phyloP scores from a whole-genome alignment of 2,329 filamentous ascomycete genomes.

The Alternaria dauci region DNA sequence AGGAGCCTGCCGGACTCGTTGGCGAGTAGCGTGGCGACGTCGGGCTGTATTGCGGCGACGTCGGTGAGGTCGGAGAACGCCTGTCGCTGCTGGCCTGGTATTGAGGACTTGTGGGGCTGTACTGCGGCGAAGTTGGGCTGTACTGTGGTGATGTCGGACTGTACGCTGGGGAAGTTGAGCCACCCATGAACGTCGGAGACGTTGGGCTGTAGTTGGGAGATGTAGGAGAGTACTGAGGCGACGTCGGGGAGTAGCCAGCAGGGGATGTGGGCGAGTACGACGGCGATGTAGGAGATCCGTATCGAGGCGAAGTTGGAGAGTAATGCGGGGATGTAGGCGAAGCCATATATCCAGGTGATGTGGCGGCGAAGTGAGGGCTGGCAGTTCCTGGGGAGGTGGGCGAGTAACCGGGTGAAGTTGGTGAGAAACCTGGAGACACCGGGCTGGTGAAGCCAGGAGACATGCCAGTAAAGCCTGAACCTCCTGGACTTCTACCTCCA shows the following conservation, averaged over 20 bases:
- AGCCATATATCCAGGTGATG: slow-evolving; percentile 62
- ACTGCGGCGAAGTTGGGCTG: slow-evolving; percentile 71
- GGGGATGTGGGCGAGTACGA: slow-evolving; percentile 65
- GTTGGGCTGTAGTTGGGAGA: slow-evolving; percentile 61
- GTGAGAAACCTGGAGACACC: slow-evolving; percentile 58
- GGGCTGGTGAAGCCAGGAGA: slow-evolving; percentile 50
- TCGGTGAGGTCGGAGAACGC: slow-evolving; percentile 58
- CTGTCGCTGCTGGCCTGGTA: slow-evolving; percentile 64
- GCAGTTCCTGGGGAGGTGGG: slow-evolving; percentile 74
- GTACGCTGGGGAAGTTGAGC: slow-evolving; percentile 60
- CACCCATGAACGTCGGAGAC: slow-evolving; percentile 28
- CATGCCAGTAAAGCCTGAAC: slow-evolving; percentile 58
- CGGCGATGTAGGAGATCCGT: slow-evolving; percentile 58
- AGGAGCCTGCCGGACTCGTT: slow-evolving; percentile 47
- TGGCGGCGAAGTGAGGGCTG: slow-evolving; percentile 62
- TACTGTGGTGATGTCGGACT: slow-evolving; percentile 63
- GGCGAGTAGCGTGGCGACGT: slow-evolving; percentile 44
- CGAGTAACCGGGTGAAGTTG: slow-evolving; percentile 53
- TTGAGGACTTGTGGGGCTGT: slow-evolving; percentile 73
- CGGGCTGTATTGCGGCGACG: slow-evolving; percentile 49
- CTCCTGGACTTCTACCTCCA: slow-evolving; percentile 67
- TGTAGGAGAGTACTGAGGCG: slow-evolving; percentile 57
- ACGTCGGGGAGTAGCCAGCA: slow-evolving; percentile 60
- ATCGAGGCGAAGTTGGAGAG: slow-evolving; percentile 66
- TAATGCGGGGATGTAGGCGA: slow-evolving; percentile 67